A percentile compares a stretch with the other conserved stretches of the same genome.
Evolutionary conservation across 495 filamentous ascomycete genomes (phyloP).

Genomic region (Apiosordaria backusii): DNA sequence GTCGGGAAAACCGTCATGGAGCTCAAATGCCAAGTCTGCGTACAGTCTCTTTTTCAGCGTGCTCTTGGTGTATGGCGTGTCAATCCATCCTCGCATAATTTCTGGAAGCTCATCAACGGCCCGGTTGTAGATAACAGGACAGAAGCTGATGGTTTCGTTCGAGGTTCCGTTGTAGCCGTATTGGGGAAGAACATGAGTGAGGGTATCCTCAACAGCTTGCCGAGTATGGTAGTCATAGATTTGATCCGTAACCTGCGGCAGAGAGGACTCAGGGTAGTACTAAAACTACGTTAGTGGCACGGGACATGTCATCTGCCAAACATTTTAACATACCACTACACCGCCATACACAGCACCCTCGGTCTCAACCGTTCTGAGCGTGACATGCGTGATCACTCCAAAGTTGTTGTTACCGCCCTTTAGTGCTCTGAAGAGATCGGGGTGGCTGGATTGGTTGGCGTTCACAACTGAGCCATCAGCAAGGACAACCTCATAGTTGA

Average conservation of each 20-base stretch:
- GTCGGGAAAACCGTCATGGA: background rate
- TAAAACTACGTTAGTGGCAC: background rate
- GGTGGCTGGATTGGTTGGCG: background rate
- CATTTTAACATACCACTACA: background rate
- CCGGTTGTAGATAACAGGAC: background rate
- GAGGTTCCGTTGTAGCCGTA: background rate
- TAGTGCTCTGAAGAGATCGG: background rate
- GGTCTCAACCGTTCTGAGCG: background rate
- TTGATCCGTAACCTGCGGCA: background rate
- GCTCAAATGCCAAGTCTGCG: background rate
- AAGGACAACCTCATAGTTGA: constrained; percentile 1
- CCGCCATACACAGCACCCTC: background rate
- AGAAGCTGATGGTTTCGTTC: background rate
- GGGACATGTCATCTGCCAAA: background rate
- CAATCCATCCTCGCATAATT: background rate
- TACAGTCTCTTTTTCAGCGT: background rate
- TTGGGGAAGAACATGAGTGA: background rate
- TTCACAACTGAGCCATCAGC: background rate
- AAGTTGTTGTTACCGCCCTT: constrained; percentile 3
- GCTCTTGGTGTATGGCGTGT: background rate
- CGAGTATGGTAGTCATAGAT: background rate
- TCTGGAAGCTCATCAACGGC: background rate
- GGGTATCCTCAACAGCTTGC: background rate
- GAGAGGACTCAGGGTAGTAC: background rate
- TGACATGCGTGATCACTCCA: background rate